These are phyloP conservation scores for Murraya koenigii DNA, from an alignment of 345 rosid species.

Conservation along the genomic window DNA sequence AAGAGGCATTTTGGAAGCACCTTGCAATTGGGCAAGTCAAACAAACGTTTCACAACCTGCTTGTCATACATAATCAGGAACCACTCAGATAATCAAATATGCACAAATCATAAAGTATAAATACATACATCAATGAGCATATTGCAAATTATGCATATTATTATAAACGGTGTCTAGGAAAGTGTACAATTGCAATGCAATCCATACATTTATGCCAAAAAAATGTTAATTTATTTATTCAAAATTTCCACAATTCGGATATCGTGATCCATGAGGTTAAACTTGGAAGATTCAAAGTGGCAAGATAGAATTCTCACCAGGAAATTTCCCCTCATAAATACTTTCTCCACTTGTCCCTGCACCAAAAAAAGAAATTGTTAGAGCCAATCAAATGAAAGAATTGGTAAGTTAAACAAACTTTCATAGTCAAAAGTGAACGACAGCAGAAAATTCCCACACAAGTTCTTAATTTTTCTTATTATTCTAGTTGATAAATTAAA, in stretches of 20 bases:
- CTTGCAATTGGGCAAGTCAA: constrained; percentile 20
- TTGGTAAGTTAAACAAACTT: not conserved
- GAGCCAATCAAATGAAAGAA: not conserved
- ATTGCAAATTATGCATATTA: not conserved
- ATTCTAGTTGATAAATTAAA: not conserved
- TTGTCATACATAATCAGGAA: constrained; percentile 20
- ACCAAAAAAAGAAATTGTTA: constrained; percentile 16
- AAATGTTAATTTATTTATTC: not conserved
- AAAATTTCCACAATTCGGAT: not conserved
- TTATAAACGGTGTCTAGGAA: not conserved
- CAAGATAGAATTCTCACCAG: constrained; percentile 51
- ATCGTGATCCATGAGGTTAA: not conserved
- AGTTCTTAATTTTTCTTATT: not conserved
- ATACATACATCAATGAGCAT: not conserved
- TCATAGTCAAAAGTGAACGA: not conserved
- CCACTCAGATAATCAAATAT: constrained; percentile 8
- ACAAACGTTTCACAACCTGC: constrained; percentile 27
- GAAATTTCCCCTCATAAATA: constrained; percentile 80
- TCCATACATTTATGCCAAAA: not conserved
- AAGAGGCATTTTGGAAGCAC: constrained; percentile 18
- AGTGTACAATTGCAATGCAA: not conserved
- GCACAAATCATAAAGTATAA: constrained; percentile 7
- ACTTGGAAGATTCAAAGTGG: not conserved
- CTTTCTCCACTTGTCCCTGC: constrained; percentile 93
- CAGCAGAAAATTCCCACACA: not conserved